A percentile compares a stretch with the other conserved stretches of the same genome.
These are phyloP conservation scores for Ormosia emarginata DNA, from an alignment of 306 rosid genomes.

Conservation along the genomic window DNA sequence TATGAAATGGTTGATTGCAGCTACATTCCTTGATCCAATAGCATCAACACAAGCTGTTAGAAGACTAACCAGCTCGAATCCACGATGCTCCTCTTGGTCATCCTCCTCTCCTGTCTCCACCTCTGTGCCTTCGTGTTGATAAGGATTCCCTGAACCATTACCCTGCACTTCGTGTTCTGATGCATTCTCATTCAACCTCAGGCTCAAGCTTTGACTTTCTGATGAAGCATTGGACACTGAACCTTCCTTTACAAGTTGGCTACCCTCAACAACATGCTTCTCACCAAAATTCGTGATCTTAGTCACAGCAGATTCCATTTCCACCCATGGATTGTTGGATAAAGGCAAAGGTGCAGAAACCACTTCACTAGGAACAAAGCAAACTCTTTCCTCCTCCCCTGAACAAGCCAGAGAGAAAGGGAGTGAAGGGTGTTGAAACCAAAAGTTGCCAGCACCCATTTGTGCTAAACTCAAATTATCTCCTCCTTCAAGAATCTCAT, in stretches of 20 bases:
- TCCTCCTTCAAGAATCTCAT: conserved; percentile 27
- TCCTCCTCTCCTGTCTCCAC: conserved; percentile 55
- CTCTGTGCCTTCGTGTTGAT: conserved; percentile 44
- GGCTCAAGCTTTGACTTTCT: conserved; percentile 53
- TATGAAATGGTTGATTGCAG: conserved; percentile 65
- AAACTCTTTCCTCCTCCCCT: conserved; percentile 61
- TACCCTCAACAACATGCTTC: conserved; percentile 42
- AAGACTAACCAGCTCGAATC: conserved; percentile 69
- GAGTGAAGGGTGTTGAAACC: conserved; percentile 56
- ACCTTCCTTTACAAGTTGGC: conserved; percentile 44
- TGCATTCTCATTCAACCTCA: conserved; percentile 50
- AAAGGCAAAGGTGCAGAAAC: conserved; percentile 54
- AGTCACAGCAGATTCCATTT: conserved; percentile 55
- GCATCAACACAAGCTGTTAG: conserved; percentile 85
- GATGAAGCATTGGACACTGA: conserved; percentile 75
- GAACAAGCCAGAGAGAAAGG: conserved; percentile 59
- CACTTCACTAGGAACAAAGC: conserved; percentile 66
- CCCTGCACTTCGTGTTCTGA: conserved; percentile 60
- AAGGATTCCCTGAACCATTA: conserved; percentile 61
- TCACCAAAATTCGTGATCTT: conserved; percentile 69
- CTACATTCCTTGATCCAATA: conserved; percentile 60
- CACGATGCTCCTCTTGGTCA: conserved; percentile 53
- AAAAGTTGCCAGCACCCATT: conserved; percentile 53
- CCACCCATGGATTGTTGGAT: conserved; percentile 59
- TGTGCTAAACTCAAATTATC: conserved; percentile 48